A percentile compares a stretch with the other conserved stretches of the same genome.
Conservation (phyloP, 306 rosid genomes). For the Dalbergia cochinchinensis region DNA sequence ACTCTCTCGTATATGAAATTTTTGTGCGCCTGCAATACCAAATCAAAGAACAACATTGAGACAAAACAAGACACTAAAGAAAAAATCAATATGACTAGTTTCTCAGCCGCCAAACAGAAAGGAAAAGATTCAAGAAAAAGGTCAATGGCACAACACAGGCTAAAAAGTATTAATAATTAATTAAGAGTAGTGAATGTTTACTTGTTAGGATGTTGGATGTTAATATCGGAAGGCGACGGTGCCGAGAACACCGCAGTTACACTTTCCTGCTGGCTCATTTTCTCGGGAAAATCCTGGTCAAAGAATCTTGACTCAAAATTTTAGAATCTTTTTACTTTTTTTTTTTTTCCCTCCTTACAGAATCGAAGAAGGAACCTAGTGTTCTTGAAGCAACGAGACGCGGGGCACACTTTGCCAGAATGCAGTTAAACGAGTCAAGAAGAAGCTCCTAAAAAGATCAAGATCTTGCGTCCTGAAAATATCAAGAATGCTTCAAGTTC, state of each 20-base stretch:
- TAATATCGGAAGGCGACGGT: slow-evolving; percentile 10
- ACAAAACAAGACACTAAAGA: background rate
- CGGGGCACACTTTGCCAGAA: slow-evolving; percentile 5
- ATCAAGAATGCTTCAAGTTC: background rate
- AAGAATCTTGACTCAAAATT: slow-evolving; percentile 31
- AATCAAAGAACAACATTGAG: slow-evolving; percentile 26
- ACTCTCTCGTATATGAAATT: slow-evolving; percentile 53
- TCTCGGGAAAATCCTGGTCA: slow-evolving; percentile 42
- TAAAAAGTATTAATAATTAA: background rate
- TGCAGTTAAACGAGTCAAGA: background rate
- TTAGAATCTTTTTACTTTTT: background rate
- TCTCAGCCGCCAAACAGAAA: slow-evolving; percentile 42
- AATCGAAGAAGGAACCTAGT: slow-evolving; percentile 21
- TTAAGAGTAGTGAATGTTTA: slow-evolving; percentile 28
- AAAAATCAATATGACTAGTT: background rate
- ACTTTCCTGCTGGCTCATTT: slow-evolving; percentile 43
- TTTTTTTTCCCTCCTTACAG: background rate
- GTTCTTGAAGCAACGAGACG: slow-evolving; percentile 14
- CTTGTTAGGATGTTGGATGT: slow-evolving; percentile 45
- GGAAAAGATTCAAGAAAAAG: background rate
- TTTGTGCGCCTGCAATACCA: slow-evolving; percentile 49
- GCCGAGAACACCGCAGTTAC: slow-evolving; percentile 20
- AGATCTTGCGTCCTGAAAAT: slow-evolving; percentile 19
- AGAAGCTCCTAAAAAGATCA: slow-evolving; percentile 38
- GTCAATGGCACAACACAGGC: background rate